phyloP scores from a whole-genome alignment of 371 early-diverging fungal genomes.

The Apophysomyces variabilis region DNA sequence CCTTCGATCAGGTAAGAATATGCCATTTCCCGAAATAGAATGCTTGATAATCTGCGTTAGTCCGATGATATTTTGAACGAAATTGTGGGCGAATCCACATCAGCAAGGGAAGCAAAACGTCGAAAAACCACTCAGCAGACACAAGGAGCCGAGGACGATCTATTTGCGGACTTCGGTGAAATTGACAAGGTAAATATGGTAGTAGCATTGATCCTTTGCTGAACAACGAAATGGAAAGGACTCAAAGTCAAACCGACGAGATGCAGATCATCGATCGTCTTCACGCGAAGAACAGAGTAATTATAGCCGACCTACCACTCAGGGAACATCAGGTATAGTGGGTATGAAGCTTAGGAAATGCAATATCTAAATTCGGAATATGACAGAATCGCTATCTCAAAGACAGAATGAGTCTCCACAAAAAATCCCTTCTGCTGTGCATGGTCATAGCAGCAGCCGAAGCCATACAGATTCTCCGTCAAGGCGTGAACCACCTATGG shows the following conservation, averaged over 20 bases:
- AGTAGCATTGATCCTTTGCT: neutral
- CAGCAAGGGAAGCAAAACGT: conserved; percentile 37
- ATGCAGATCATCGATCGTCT: neutral
- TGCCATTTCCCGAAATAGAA: neutral
- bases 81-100: conserved; percentile 37
- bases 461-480: conserved; percentile 18
- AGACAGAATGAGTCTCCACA: conserved; percentile 17
- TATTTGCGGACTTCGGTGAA: conserved; percentile 44
- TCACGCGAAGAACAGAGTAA: conserved; percentile 1
- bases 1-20: conserved; percentile 40
- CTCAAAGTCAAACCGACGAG: conserved; percentile 7
- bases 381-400: neutral
- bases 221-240: neutral
- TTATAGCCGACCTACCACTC: neutral
- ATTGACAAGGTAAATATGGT: conserved; percentile 31
- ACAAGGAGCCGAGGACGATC: conserved; percentile 31
- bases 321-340: neutral
- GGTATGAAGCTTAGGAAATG: neutral
- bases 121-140: conserved; percentile 19
- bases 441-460: conserved; percentile 21
- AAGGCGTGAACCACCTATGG: conserved; percentile 32
- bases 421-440: conserved; percentile 29
- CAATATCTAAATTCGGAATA: neutral
- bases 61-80: conserved; percentile 50
- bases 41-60: conserved; percentile 9